Percentiles rank a stretch among this genome's conserved stretches.
Evolutionary conservation across 75 land plant genomes (phyloP).

Genomic region (Larix kaempferi): DNA sequence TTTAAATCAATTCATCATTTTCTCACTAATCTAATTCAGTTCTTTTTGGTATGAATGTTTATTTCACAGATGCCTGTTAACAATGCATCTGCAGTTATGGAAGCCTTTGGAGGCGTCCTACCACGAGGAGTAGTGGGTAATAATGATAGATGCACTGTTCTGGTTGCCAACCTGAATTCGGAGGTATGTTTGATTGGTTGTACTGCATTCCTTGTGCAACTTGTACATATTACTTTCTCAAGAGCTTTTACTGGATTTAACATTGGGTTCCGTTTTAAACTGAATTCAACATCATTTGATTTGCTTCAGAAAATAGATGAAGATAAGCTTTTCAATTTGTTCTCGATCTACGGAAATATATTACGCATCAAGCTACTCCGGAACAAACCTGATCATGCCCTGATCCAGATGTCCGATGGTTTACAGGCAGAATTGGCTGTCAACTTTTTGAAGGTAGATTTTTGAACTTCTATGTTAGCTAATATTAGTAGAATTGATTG

Average conservation of each 20-base stretch:
- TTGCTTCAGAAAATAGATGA: constrained; percentile 80
- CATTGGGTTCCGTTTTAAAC: not conserved
- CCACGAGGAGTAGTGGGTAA: constrained; percentile 96
- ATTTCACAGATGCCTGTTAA: constrained; percentile 58
- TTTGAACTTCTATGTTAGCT: not conserved
- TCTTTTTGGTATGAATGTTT: not conserved
- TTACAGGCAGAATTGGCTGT: constrained; percentile 99
- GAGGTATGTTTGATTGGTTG: constrained; percentile 49
- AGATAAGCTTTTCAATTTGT: constrained; percentile 95
- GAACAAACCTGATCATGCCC: constrained; percentile 98
- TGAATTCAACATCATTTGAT: not conserved
- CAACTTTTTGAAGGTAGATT: constrained; percentile 75
- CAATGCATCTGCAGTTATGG: constrained; percentile 75
- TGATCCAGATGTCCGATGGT: constrained; percentile 95
- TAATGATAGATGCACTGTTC: constrained; percentile 91
- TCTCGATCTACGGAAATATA: constrained; percentile 94
- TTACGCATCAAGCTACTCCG: constrained; percentile 86
- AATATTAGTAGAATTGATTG: not conserved
- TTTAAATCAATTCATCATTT: too few species aligned
- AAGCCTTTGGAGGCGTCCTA: constrained; percentile 88
- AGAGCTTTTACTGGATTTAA: not conserved
- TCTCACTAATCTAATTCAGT: not conserved
- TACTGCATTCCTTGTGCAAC: not conserved
- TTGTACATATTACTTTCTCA: not conserved
- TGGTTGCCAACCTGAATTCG: constrained; percentile 75